Evolutionary conservation across 495 filamentous ascomycete species (phyloP), one percentile per base, ranked within the genome.

Genomic region (Penicillium verhagenii): DNA sequence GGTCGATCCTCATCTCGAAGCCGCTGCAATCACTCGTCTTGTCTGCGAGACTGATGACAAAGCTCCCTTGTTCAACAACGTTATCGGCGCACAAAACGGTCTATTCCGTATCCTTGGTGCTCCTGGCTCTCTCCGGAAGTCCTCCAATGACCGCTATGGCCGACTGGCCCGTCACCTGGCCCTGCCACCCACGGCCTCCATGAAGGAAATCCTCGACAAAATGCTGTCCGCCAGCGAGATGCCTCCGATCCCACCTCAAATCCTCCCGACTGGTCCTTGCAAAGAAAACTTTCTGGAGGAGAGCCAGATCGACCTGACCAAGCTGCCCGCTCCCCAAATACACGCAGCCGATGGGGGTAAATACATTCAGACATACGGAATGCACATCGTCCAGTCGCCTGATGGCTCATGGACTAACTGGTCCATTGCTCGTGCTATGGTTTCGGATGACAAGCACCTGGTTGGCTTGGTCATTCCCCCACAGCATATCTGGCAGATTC

Each of bases 401-500:
- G 71, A 72, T 52, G 66, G 64, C 11, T 53, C 47, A 14, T 77
- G 74, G 74, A 69, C 64, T 1, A 77, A 77, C 48, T 77, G 74
- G 72, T 73, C 74, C 0, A 77, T 77, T 54, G 61, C 66, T 1
- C 68, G 74, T 0, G 70, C 65, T 6, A 75, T 75, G 72, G 63
- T 75, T 3, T 54, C 55, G 16, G 72, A 68, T 19, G 64, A 70
- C 4, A 59, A 58, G 2, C 57, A 66, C n/a, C 35, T 77, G 6
- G 53, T 57, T 1, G 71, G 73, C 3, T 56, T 69, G 9, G 63
- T 73, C 13, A 67, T 67, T 28, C 43, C 54, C 8, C 59, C 58
- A 0, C 71, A 77, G 54, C 64, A 74, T 47, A 64, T 73, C 37
- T 63, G 70, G 61, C 56, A 63, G 18, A 75, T 77, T 21, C 56